Evolutionary conservation across 2,329 filamentous ascomycete genomes (phyloP).

Genomic region (Colletotrichum karsti): DNA sequence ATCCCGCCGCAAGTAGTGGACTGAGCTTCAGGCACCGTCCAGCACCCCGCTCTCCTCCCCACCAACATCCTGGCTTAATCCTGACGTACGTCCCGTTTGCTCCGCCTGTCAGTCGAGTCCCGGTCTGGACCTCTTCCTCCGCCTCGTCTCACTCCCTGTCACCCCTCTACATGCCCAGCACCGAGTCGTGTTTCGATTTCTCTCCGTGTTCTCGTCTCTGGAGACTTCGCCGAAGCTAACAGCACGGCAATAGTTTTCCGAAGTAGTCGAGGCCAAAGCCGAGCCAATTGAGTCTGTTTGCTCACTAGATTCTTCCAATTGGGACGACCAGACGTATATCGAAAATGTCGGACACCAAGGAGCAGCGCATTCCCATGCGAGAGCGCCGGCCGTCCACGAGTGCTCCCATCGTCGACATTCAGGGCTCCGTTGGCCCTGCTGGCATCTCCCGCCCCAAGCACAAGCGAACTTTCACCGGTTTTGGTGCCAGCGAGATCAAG

Average conservation of each 20-base stretch:
- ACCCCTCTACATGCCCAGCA: background rate
- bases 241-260: background rate
- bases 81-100: constrained; percentile 15
- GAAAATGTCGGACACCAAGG: constrained; percentile 41
- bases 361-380: constrained; percentile 57
- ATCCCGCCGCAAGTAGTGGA: constrained; percentile 18
- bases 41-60: constrained; percentile 24
- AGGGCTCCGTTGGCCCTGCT: constrained; percentile 85
- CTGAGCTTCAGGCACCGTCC: constrained; percentile 25
- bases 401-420: constrained; percentile 85
- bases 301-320: background rate
- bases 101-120: constrained; percentile 20
- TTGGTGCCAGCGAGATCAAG: constrained; percentile 92
- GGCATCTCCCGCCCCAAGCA: constrained; percentile 92
- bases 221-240: background rate
- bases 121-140: constrained; percentile 13
- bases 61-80: constrained; percentile 21
- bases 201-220: no score
- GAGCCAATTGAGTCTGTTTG: constrained; percentile 9
- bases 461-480: constrained; percentile 95
- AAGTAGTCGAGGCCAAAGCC: background rate
- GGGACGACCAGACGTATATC: no score
- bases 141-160: no score
- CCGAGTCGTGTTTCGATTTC: constrained; percentile 7
- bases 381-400: constrained; percentile 85